These are phyloP conservation scores for Starmerella potacharoeniae DNA, from an alignment of 805 yeast genomes.

Conservation along the genomic window DNA sequence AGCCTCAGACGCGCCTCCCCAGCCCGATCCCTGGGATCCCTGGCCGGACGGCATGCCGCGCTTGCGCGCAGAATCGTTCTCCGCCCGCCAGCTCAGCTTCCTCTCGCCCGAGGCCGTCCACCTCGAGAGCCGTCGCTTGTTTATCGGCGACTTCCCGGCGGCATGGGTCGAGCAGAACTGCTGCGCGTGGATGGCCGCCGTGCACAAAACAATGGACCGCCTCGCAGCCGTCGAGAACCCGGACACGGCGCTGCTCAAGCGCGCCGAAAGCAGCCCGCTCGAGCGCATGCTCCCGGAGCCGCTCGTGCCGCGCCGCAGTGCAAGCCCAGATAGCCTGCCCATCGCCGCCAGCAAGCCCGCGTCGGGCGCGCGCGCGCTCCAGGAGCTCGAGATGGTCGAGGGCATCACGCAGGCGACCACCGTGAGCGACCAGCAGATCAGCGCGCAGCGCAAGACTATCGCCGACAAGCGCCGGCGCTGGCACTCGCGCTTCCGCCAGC, in stretches of 20 bases:
- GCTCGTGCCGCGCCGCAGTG: too few relatives aligned
- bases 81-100: constrained; percentile 27
- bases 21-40: constrained; percentile 10
- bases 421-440: background rate
- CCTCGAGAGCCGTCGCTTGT: constrained; percentile 24
- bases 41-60: constrained; percentile 12
- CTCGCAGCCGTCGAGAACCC: background rate
- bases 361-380: background rate
- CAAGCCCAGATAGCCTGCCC: too few relatives aligned
- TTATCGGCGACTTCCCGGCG: constrained; percentile 29
- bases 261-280: background rate
- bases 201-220: constrained; percentile 10
- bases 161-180: constrained; percentile 15
- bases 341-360: too few relatives aligned
- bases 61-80: constrained; percentile 23
- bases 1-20: background rate
- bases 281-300: too few relatives aligned
- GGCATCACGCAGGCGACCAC: background rate
- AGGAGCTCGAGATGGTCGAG: background rate
- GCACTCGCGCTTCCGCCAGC: background rate
- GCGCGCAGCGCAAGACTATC: background rate
- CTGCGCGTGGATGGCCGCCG: constrained; percentile 14
- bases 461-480: background rate
- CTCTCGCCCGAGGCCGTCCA: constrained; percentile 25
- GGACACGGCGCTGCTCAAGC: background rate